Percentiles rank a stretch among this genome's conserved stretches.
These are phyloP conservation scores for Pyrenophora tritici-repentis DNA, from an alignment of 2,329 filamentous ascomycete genomes.

Conservation along the genomic window DNA sequence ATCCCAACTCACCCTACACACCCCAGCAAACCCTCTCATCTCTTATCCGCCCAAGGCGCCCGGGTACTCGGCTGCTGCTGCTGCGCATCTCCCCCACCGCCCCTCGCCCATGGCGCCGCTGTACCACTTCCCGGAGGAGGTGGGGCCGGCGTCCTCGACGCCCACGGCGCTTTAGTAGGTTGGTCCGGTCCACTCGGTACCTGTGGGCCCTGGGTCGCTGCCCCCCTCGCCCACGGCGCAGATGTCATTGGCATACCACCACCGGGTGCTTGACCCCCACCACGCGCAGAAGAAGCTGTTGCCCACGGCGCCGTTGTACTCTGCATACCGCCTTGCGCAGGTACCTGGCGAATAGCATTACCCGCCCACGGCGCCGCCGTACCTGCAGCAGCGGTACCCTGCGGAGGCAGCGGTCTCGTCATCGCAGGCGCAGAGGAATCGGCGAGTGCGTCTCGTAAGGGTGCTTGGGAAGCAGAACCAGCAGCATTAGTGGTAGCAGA, in stretches of 20 bases:
- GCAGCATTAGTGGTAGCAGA: constrained; percentile 28
- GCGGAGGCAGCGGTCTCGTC: not conserved
- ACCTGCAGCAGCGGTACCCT: constrained; percentile 17
- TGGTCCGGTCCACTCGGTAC: constrained; percentile 40
- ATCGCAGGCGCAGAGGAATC: constrained; percentile 18
- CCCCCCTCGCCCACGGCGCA: constrained; percentile 12
- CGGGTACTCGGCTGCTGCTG: constrained; percentile 21
- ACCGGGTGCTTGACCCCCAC: not conserved
- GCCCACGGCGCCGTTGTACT: constrained; percentile 12
- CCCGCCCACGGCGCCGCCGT: constrained; percentile 36
- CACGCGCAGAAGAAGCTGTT: not conserved
- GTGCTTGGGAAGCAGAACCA: constrained; percentile 9
- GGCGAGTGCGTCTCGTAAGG: constrained; percentile 33
- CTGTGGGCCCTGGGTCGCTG: not conserved
- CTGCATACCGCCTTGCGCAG: not conserved
- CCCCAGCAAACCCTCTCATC: not conserved
- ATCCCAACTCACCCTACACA: too few relatives aligned
- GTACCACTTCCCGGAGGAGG: constrained; percentile 20
- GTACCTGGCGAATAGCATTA: not conserved
- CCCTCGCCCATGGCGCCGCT: constrained; percentile 35
- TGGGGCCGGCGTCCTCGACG: constrained; percentile 24
- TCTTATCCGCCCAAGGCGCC: constrained; percentile 33
- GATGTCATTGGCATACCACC: not conserved
- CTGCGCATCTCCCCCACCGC: constrained; percentile 5
- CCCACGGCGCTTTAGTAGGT: constrained; percentile 38